phyloP scores from a whole-genome alignment of 305 asterid species.

The Fraxinus baroniana region DNA sequence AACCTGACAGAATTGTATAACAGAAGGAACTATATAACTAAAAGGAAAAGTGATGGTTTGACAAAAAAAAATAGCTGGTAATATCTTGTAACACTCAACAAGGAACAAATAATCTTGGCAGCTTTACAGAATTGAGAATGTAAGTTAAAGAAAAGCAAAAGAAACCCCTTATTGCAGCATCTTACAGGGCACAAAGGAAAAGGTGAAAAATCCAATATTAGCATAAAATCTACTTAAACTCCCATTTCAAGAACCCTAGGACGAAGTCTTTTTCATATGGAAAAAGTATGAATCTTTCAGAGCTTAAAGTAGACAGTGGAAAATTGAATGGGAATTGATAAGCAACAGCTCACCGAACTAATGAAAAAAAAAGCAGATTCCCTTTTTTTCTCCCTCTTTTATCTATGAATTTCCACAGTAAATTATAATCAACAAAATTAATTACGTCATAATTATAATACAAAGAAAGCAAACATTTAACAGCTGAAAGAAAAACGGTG shows the following conservation, averaged over 20 bases:
- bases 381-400: conserved; percentile 35
- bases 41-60: conserved; percentile 42
- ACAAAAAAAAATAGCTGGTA: conserved; percentile 31
- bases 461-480: not conserved
- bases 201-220: conserved; percentile 53
- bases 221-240: conserved; percentile 54
- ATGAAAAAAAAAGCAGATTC: conserved; percentile 74
- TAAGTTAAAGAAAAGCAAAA: conserved; percentile 55
- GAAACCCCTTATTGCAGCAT: conserved; percentile 60
- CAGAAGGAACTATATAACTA: conserved; percentile 21
- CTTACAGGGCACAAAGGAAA: conserved; percentile 50
- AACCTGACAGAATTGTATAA: conserved; percentile 21
- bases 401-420: conserved; percentile 17
- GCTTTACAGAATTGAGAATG: conserved; percentile 66
- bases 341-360: conserved; percentile 65
- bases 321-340: conserved; percentile 48
- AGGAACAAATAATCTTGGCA: conserved; percentile 82
- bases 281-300: conserved; percentile 63
- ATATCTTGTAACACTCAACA: conserved; percentile 52
- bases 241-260: conserved; percentile 52
- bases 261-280: conserved; percentile 52
- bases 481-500: not conserved
- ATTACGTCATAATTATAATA: conserved; percentile 12
- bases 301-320: conserved; percentile 59
- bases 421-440: conserved; percentile 19